Evolutionary conservation across 73 alveolate species (phyloP).

Genomic region (Paramecium pentaurelia): DNA sequence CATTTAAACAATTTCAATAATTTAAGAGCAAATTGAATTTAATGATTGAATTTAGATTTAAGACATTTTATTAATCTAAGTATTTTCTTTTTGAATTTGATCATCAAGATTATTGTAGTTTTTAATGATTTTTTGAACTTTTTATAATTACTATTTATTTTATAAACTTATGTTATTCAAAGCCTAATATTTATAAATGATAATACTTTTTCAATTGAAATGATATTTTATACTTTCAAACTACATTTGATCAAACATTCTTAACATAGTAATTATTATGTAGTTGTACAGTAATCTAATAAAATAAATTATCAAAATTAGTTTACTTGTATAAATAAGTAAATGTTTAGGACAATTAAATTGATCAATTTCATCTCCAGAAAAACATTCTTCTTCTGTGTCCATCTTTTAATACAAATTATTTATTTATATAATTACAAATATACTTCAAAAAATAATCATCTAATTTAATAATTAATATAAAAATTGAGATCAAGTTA

Average conservation of each 20-base stretch:
- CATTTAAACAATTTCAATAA: neutral
- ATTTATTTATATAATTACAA: neutral
- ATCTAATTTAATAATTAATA: neutral
- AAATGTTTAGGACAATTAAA: conserved; percentile 40
- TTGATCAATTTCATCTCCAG: conserved; percentile 29
- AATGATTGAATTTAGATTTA: neutral
- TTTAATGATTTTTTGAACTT: conserved; percentile 15
- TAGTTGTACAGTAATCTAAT: conserved; percentile 18
- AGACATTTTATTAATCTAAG: neutral
- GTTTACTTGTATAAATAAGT: conserved; percentile 4
- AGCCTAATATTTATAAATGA: neutral
- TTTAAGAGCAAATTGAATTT: neutral
- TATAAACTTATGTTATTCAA: neutral
- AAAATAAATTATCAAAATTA: neutral
- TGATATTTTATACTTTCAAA: neutral
- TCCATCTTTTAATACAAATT: neutral
- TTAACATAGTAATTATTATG: neutral
- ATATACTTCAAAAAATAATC: neutral
- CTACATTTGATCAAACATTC: conserved; percentile 37
- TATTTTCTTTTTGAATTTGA: neutral
- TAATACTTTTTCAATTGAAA: conserved; percentile 11
- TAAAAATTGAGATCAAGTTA: neutral
- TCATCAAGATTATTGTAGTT: neutral
- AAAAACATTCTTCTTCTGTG: conserved; percentile 49
- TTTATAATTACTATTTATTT: neutral